Base-by-base conservation (phyloP, 345 rosid species). In the Acer yangbiense region DNA sequence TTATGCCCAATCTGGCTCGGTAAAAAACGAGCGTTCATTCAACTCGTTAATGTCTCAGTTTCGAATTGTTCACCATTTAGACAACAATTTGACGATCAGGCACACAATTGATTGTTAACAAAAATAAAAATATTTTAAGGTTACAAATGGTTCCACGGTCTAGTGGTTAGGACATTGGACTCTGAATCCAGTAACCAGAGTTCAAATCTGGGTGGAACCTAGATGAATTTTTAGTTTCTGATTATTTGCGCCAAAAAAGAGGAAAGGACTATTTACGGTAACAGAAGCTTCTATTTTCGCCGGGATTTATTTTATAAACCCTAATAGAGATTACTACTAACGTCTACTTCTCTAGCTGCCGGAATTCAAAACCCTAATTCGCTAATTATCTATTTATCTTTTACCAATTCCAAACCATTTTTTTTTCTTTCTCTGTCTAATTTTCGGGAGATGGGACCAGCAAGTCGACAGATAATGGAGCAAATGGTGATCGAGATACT, bases 141-240 rank as follows among this genome's bases (percentile, higher is more conserved):
- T 8, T 43, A 1, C 17, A 6, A 16, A 0, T 17, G 86, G 86
- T 79, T 83, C 96, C 85, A 88, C 90, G 96, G 91, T 92, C 96
- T 90, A 93, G 97, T 85, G 98, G 98, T 93, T 60, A 93, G 97
- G 97, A 91, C 95, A 93, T 89, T 88, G 88, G 93, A 91, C 97
- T 90, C 93, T 94, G 94, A 93, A 93, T 93, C 91, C 88, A 88
- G 89, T 93, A 93, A 87, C 98, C 94, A 94, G 95, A 93, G 95
- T 95, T 95, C 98, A 91, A 93, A 58, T 90, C 90, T 95, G 92
- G 93, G 97, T 93, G 85, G 98, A 87, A 95, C 93, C 92, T 90
- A 18, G 0, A n/a, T 6, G 0, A 13, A 68, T 57, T 50, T 2
- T 0, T 7, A 1, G 23, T 7, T 23, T 25, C 8, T 29, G 32